Base-by-base conservation (phyloP, 352 stramenopile species). In the Chrysophaeum taylorii region DNA sequence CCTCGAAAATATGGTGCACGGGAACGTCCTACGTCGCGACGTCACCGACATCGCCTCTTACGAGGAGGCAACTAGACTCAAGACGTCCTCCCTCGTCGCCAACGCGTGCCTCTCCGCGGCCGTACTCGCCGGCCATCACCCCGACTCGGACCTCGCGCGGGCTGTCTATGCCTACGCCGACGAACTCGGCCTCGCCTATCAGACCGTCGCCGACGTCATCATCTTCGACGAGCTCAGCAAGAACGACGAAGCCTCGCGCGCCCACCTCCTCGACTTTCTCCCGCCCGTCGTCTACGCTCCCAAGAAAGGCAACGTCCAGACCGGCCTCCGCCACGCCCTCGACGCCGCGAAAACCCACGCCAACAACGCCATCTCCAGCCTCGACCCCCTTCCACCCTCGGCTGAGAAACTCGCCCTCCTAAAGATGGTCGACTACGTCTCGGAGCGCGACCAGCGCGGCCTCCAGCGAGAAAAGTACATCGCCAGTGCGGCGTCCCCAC, bases 391-490 rank as follows among this genome's bases (percentile, higher is more conserved):
- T 9, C 57, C 57, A 18, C 12, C 31, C 12, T 43, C 31, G 31
- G 12, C 14, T 5, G 14, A 66, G 14, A 16, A 33, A 5, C 16
- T 14, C 33, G 57, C 57, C 2, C 57, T 66, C 27, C 57, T 48
- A 9, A 42, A 38, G 57, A 66, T 66, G 57, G 35, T 36, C 12
- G 15, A 48, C 57, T 66, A 38, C 57, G 57, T 45, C 33, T 7
- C 35, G 2, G 33, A 66, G 35, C 14, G 7, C 1, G 57, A 66
- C 57, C 57, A 66, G 57, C 7, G 7, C 31, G 57, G 57, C 31
- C 57, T 66, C 12, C 57, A 66, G 57, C 57, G 57, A 1, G 57
- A 66, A 35, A 66, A 66, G 57, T 66, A 63, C 52, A 39, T 14
- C 41, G 41, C 21, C 41, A 21, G 14, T 48, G 41, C n/a, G n/a